A percentile compares a stretch with the other conserved stretches of the same genome.
These are phyloP conservation scores for Hirschfeldia incana DNA, from an alignment of 345 rosid genomes.

Conservation along the genomic window DNA sequence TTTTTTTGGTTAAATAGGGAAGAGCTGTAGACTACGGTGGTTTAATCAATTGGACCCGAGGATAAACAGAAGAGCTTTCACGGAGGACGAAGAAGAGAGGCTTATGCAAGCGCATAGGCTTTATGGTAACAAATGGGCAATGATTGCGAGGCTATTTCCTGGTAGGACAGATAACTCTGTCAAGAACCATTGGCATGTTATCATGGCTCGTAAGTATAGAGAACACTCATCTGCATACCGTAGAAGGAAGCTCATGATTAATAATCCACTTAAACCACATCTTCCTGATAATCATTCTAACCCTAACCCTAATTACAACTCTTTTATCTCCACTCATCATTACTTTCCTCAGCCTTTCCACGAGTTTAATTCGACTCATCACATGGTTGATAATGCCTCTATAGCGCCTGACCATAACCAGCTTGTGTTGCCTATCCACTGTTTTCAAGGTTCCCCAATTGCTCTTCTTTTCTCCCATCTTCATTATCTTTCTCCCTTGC, in stretches of 20 bases:
- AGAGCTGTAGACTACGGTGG: conserved; percentile 96
- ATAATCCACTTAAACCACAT: conserved; percentile 19
- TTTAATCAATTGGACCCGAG: conserved; percentile 97
- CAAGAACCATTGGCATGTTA: conserved; percentile 98
- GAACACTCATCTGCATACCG: conserved; percentile 82
- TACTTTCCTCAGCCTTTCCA: conserved; percentile 35
- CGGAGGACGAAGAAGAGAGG: conserved; percentile 94
- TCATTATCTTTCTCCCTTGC: not conserved
- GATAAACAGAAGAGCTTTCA: conserved; percentile 85
- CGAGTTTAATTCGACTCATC: conserved; percentile 24
- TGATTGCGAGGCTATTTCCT: conserved; percentile 94
- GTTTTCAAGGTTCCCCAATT: conserved; percentile 30
- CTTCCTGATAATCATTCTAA: conserved; percentile 2
- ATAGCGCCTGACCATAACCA: conserved; percentile 19
- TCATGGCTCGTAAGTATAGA: conserved; percentile 94
- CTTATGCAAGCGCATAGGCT: conserved; percentile 90
- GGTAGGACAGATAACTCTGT: conserved; percentile 98
- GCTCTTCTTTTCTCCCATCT: not conserved
- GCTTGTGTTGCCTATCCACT: conserved; percentile 36
- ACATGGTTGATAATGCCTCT: conserved; percentile 14
- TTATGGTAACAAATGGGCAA: conserved; percentile 98
- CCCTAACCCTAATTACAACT: conserved; percentile 35
- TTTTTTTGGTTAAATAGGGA: conserved; percentile 48
- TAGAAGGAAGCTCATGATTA: conserved; percentile 53
- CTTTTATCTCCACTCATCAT: conserved; percentile 35